phyloP scores from a whole-genome alignment of 2,329 filamentous ascomycete genomes.

The Chaetomium strumarium region DNA sequence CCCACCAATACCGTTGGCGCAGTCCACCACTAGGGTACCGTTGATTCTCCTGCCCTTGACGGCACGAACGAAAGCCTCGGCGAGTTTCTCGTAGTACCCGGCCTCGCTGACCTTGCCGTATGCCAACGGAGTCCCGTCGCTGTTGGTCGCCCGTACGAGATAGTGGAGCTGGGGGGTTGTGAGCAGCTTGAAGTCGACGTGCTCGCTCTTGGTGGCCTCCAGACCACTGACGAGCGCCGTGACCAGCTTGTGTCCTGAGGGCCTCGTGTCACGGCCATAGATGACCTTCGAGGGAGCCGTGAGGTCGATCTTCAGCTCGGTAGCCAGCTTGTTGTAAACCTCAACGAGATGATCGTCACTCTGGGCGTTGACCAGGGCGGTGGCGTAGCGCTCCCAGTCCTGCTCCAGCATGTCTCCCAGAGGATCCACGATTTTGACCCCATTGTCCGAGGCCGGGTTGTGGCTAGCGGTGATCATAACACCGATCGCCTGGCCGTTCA shows the following conservation, averaged over 20 bases:
- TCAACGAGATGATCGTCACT: slow-evolving; percentile 69
- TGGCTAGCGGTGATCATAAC: slow-evolving; percentile 96
- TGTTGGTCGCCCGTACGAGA: slow-evolving; percentile 90
- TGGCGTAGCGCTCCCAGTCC: slow-evolving; percentile 88
- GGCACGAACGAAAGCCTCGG: slow-evolving; percentile 74
- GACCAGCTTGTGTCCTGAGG: slow-evolving; percentile 80
- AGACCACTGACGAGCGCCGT: slow-evolving; percentile 73
- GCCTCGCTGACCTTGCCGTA: slow-evolving; percentile 86
- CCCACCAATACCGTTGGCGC: slow-evolving; percentile 93
- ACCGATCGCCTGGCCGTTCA: slow-evolving; percentile 85
- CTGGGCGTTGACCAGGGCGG: slow-evolving; percentile 77
- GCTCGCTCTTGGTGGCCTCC: slow-evolving; percentile 66
- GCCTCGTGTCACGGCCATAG: slow-evolving; percentile 86
- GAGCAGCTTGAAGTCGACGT: slow-evolving; percentile 80
- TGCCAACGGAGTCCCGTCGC: slow-evolving; percentile 74
- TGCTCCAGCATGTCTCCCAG: slow-evolving; percentile 97
- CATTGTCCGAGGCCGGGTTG: slow-evolving; percentile 85
- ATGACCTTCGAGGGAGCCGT: slow-evolving; percentile 70
- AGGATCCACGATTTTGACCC: slow-evolving; percentile 92
- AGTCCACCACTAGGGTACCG: slow-evolving; percentile 79
- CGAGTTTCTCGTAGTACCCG: slow-evolving; percentile 93
- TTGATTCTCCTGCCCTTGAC: slow-evolving; percentile 70
- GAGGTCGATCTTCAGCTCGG: slow-evolving; percentile 70
- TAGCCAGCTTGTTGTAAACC: slow-evolving; percentile 69
- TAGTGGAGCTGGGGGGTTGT: slow-evolving; percentile 99